phyloP scores from a whole-genome alignment of 306 rosid genomes.

The Inga laurina region DNA sequence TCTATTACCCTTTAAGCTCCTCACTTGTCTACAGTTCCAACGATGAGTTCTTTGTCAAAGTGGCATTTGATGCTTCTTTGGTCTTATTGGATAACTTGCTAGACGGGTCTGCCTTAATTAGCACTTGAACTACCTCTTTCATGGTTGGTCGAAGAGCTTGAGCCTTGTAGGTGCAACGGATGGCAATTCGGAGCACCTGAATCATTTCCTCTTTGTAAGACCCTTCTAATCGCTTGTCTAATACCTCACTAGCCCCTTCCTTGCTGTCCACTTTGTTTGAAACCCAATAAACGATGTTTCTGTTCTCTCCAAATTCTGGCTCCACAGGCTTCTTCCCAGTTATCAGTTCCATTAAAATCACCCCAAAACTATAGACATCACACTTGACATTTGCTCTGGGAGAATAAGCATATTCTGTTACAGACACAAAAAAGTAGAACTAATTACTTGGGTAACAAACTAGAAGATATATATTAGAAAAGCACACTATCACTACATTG shows the following conservation, averaged over 20 bases:
- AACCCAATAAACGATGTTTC: constrained; percentile 84
- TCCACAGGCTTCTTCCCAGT: constrained; percentile 93
- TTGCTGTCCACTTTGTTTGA: constrained; percentile 83
- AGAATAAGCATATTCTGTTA: constrained; percentile 93
- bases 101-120: constrained; percentile 75
- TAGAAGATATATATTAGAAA: constrained; percentile 3
- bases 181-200: constrained; percentile 71
- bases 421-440: constrained; percentile 31
- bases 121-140: constrained; percentile 86
- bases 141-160: constrained; percentile 86
- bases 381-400: constrained; percentile 89
- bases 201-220: constrained; percentile 73
- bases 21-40: constrained; percentile 37
- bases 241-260: constrained; percentile 79
- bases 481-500: constrained; percentile 24
- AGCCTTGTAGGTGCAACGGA: constrained; percentile 83
- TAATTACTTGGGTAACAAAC: neutral
- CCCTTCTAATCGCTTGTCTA: constrained; percentile 59
- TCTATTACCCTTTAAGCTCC: constrained; percentile 27
- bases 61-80: constrained; percentile 53
- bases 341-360: constrained; percentile 85
- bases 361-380: constrained; percentile 95
- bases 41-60: constrained; percentile 44
- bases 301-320: constrained; percentile 87
- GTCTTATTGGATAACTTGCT: constrained; percentile 56